Evolutionary conservation across 1,284 basidiomycete species (phyloP).

Genomic region (Ceratobasidium sp.): DNA sequence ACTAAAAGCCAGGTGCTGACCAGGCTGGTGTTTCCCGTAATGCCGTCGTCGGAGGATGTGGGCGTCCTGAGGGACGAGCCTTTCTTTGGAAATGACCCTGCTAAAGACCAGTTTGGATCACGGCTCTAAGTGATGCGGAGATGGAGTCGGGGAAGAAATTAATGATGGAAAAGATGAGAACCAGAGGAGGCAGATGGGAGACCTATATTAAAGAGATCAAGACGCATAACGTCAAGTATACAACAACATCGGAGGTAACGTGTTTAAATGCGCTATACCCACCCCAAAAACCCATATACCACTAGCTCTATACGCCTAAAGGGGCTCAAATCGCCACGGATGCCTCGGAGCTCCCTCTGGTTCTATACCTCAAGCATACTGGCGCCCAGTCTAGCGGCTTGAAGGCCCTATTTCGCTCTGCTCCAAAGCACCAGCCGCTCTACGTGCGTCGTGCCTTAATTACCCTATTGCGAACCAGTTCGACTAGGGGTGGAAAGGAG

Average conservation of each 20-base stretch:
- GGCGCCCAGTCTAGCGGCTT: background rate
- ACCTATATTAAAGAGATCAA: background rate
- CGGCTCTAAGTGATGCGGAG: background rate
- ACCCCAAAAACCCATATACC: background rate
- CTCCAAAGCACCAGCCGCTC: background rate
- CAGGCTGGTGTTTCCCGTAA: conserved; percentile 27
- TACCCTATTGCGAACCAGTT: background rate
- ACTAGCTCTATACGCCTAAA: background rate
- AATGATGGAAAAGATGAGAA: background rate
- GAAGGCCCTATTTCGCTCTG: background rate
- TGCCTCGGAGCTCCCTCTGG: background rate
- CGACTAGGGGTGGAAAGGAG: conserved; percentile 2
- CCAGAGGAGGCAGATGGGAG: conserved; percentile 1
- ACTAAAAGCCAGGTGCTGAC: background rate
- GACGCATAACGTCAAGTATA: background rate
- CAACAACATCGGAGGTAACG: background rate
- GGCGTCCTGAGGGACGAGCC: conserved; percentile 17
- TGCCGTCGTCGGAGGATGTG: conserved; percentile 5
- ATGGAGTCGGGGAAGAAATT: background rate
- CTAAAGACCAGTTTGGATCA: background rate
- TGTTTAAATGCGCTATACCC: background rate
- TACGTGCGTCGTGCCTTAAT: background rate
- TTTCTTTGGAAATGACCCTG: conserved; percentile 15
- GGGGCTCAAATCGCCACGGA: background rate
- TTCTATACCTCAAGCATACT: conserved; percentile 6